Conservation (phyloP, 2,329 filamentous ascomycete species). For the Diaporthe batatas region DNA sequence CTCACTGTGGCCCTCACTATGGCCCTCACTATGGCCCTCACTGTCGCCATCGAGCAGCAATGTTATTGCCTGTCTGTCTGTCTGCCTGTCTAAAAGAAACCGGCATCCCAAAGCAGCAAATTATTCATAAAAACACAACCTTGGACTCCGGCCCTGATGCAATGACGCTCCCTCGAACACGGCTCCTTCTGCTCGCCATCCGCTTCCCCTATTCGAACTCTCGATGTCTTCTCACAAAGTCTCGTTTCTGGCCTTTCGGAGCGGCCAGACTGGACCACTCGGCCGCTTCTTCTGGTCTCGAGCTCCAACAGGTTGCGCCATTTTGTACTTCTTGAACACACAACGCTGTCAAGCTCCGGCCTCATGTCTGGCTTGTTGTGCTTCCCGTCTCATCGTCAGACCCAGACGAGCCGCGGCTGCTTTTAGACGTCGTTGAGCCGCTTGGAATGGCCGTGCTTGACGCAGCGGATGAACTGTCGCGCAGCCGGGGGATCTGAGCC, state of each 20-base stretch:
- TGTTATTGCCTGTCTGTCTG: too few relatives aligned
- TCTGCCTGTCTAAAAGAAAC: not conserved
- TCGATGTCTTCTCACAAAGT: not conserved
- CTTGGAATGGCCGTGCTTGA: conserved; percentile 13
- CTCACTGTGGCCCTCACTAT: not conserved
- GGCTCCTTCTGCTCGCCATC: not conserved
- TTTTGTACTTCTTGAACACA: not conserved
- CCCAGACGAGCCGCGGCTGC: conserved; percentile 5
- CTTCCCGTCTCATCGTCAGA: not conserved
- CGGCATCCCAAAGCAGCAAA: not conserved
- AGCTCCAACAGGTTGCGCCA: not conserved
- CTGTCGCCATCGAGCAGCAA: not conserved
- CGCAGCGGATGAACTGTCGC: not conserved
- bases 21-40: not conserved
- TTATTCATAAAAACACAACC: not conserved
- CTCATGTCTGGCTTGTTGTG: not conserved
- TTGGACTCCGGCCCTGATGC: conserved; percentile 13
- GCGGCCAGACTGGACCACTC: too few relatives aligned
- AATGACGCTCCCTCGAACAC: not conserved
- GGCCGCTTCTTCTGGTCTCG: not conserved
- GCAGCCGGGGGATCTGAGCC: conserved; percentile 1
- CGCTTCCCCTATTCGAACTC: not conserved
- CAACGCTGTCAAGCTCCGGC: not conserved
- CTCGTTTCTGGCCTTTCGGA: not conserved
- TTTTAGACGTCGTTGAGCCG: conserved; percentile 17